Conservation (phyloP, 176 grass and related monocot genomes). For the Hsuehochloa calcarea region DNA sequence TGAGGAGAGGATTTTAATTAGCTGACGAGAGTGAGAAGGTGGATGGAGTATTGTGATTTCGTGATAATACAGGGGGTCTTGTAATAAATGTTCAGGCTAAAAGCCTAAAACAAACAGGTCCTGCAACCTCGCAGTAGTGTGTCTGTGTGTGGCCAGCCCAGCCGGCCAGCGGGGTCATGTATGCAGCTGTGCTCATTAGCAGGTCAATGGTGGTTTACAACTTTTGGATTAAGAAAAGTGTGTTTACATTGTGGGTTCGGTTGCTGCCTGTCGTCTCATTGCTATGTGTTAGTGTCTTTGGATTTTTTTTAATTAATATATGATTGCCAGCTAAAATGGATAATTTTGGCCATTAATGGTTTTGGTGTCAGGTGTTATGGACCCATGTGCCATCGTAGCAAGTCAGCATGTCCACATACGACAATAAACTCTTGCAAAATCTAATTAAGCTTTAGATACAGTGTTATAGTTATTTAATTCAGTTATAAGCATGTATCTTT, state of each 20-base stretch:
- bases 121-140: neutral
- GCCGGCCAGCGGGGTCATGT: neutral
- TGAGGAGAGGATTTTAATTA: conserved; percentile 29
- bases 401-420: neutral
- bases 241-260: neutral
- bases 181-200: neutral
- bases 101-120: neutral
- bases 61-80: neutral
- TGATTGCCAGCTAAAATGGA: conserved; percentile 22
- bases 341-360: neutral
- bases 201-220: conserved; percentile 34
- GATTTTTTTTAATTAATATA: no score
- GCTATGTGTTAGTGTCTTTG: conserved; percentile 1
- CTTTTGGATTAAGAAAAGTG: conserved; percentile 19
- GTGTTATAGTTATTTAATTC: neutral
- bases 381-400: conserved; percentile 12
- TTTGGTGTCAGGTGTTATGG: conserved; percentile 12
- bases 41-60: neutral
- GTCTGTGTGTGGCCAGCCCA: conserved; percentile 17
- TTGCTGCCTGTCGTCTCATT: conserved; percentile 6
- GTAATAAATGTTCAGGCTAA: neutral
- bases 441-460: neutral
- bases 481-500: no score
- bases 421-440: neutral
- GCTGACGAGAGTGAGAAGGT: conserved; percentile 20